Conservation (phyloP, 371 early-diverging fungal species). For the Rhizomucor pusillus region DNA sequence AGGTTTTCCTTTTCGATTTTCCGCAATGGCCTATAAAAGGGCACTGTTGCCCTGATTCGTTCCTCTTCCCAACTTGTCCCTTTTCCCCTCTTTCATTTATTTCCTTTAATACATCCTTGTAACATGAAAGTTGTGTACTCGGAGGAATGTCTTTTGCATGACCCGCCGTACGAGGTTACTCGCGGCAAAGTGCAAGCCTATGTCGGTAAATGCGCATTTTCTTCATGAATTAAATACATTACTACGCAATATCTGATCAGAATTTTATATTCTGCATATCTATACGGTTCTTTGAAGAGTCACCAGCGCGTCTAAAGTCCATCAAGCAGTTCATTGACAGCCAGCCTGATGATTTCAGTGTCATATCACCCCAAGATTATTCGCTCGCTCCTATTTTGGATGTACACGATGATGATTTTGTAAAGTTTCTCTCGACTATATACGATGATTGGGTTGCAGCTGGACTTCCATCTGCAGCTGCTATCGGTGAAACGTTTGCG, state of each 20-base stretch:
- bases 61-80: no score
- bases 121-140: slow-evolving; percentile 49
- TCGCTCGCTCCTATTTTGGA: slow-evolving; percentile 53
- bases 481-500: slow-evolving; percentile 57
- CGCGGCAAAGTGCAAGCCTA: slow-evolving; percentile 29
- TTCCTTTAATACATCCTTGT: no score
- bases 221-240: not conserved
- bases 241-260: not conserved
- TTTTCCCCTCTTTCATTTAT: no score
- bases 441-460: slow-evolving; percentile 56
- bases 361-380: slow-evolving; percentile 47
- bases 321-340: slow-evolving; percentile 29
- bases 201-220: slow-evolving; percentile 24
- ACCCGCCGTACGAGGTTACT: slow-evolving; percentile 40
- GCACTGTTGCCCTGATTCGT: no score
- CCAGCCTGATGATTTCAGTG: slow-evolving; percentile 22
- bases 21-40: no score
- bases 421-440: slow-evolving; percentile 54
- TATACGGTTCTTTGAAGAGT: slow-evolving; percentile 22
- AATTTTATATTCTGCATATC: not conserved
- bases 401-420: slow-evolving; percentile 59
- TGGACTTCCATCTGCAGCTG: slow-evolving; percentile 60
- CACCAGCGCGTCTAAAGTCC: slow-evolving; percentile 34
- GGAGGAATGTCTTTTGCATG: slow-evolving; percentile 39
- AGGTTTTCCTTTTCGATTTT: no score